Conservation (phyloP, 106 monocot genomes). For the Dendrobium chrysotoxum region DNA sequence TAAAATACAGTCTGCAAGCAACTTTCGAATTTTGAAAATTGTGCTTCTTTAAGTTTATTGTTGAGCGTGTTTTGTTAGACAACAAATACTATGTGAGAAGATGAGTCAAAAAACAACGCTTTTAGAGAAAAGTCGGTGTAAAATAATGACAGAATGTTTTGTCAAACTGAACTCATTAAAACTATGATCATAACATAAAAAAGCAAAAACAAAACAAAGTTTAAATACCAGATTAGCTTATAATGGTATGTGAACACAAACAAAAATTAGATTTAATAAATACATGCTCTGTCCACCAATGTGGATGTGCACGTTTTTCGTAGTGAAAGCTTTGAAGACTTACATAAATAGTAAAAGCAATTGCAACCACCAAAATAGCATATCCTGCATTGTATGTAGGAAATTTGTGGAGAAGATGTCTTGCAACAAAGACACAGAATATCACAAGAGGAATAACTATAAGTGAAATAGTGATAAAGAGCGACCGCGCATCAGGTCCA, state of each 20-base stretch:
- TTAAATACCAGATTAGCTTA: too few species aligned
- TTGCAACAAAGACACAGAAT: constrained; percentile 80
- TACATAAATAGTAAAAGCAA: constrained; percentile 62
- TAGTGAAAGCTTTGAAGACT: constrained; percentile 25
- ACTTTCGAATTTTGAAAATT: too few species aligned
- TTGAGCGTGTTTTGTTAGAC: too few species aligned
- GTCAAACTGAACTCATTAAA: background rate
- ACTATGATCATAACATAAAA: background rate
- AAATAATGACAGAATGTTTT: background rate
- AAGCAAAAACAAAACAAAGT: background rate
- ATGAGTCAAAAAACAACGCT: background rate
- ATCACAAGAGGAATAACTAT: constrained; percentile 60
- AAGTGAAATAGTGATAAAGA: constrained; percentile 50
- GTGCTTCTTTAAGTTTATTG: background rate
- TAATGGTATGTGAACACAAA: background rate
- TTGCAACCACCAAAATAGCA: constrained; percentile 50
- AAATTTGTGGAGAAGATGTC: constrained; percentile 42
- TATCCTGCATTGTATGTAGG: constrained; percentile 47
- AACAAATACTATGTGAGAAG: background rate
- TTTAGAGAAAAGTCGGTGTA: background rate
- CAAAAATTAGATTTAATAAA: background rate
- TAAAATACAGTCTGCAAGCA: too few species aligned
- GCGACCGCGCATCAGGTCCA: constrained; percentile 28
- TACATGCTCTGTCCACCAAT: background rate
- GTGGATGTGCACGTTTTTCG: background rate